A percentile compares a stretch with the other conserved stretches of the same genome.
Evolutionary conservation across 192 early-diverging fungal genomes (phyloP).

Genomic region (Geranomyces variabilis): DNA sequence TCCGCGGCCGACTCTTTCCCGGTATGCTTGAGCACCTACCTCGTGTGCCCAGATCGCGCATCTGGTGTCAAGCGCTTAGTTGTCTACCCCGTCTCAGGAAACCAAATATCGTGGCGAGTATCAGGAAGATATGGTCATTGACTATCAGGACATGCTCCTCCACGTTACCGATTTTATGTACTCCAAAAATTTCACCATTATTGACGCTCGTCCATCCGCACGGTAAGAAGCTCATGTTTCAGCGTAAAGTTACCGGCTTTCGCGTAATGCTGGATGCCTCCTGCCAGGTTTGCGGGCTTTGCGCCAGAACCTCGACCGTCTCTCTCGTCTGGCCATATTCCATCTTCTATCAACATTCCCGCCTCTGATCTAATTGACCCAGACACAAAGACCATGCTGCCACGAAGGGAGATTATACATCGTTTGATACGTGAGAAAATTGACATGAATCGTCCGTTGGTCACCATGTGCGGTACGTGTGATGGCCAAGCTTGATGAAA

Average conservation of each 20-base stretch:
- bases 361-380: slow-evolving; percentile 63
- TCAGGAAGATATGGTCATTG: slow-evolving; percentile 36
- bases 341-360: slow-evolving; percentile 75
- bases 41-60: background rate
- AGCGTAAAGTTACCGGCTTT: too few species aligned
- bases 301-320: slow-evolving; percentile 80
- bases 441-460: slow-evolving; percentile 71
- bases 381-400: slow-evolving; percentile 48
- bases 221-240: slow-evolving; percentile 25
- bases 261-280: too few species aligned
- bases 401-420: slow-evolving; percentile 55
- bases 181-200: slow-evolving; percentile 30
- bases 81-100: background rate
- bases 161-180: slow-evolving; percentile 42
- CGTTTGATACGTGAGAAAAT: slow-evolving; percentile 64
- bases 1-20: background rate
- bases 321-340: slow-evolving; percentile 82
- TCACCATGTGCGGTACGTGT: slow-evolving; percentile 76
- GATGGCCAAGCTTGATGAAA: background rate
- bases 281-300: slow-evolving; percentile 65
- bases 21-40: background rate
- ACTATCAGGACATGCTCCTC: slow-evolving; percentile 39
- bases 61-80: background rate
- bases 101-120: slow-evolving; percentile 34
- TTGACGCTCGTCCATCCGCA: slow-evolving; percentile 41